phyloP scores from a whole-genome alignment of 768 basidiomycete genomes.

The Glaciozyma martinii region DNA sequence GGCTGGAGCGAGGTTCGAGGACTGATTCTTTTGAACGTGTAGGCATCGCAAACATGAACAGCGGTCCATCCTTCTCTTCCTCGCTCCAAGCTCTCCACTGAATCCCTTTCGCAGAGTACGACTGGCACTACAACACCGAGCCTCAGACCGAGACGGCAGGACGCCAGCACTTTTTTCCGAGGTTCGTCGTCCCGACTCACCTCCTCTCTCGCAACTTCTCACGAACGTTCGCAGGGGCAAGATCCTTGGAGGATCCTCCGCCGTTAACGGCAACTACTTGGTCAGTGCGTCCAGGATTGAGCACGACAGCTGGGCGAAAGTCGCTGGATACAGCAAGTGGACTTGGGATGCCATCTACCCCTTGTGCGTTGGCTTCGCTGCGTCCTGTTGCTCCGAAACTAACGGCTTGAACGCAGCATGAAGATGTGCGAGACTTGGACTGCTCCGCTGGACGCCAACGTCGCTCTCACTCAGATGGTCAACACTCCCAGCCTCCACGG shows the following conservation, averaged over 20 bases:
- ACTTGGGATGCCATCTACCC: constrained; percentile 34
- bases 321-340: constrained; percentile 28
- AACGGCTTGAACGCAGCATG: constrained; percentile 15
- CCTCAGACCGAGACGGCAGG: constrained; percentile 22
- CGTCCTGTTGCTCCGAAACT: neutral
- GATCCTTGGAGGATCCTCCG: constrained; percentile 35
- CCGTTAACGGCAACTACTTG: constrained; percentile 36
- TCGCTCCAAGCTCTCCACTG: neutral
- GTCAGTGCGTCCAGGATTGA: constrained; percentile 26
- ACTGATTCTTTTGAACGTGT: neutral
- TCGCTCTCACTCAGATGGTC: constrained; percentile 35
- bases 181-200: constrained; percentile 6
- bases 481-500: constrained; percentile 37
- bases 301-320: constrained; percentile 33
- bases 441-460: constrained; percentile 35
- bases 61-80: neutral
- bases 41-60: constrained; percentile 5
- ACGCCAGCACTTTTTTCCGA: constrained; percentile 32
- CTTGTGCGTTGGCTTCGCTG: constrained; percentile 1
- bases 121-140: constrained; percentile 35
- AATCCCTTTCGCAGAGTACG: constrained; percentile 16
- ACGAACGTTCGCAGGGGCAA: constrained; percentile 27
- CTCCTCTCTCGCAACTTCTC: too few species aligned
- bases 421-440: constrained; percentile 40
- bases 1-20: constrained; percentile 2